Evolutionary conservation across 2,329 filamentous ascomycete genomes (phyloP).

Genomic region (Plenodomus biglobosus): DNA sequence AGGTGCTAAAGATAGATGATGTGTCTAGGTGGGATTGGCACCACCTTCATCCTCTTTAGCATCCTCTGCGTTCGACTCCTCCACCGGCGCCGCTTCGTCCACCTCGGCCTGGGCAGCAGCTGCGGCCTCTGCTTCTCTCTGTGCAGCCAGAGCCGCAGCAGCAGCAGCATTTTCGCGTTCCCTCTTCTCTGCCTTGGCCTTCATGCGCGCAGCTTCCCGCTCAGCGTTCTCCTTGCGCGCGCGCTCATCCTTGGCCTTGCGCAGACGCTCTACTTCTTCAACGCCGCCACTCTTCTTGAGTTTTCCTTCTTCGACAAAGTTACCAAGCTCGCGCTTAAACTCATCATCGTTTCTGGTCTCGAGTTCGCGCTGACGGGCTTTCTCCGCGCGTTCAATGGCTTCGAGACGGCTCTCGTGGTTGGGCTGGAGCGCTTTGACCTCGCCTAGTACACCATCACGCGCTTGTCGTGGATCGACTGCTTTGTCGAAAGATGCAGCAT

Average conservation of each 20-base stretch:
- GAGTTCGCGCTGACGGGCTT: constrained; percentile 84
- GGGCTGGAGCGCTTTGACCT: constrained; percentile 88
- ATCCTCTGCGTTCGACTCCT: constrained; percentile 25
- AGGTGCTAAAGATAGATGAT: constrained; percentile 16
- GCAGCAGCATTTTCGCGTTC: constrained; percentile 36
- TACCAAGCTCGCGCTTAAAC: constrained; percentile 80
- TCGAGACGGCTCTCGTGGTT: constrained; percentile 93
- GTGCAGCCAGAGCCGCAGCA: constrained; percentile 27
- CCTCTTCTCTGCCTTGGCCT: constrained; percentile 49
- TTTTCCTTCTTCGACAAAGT: constrained; percentile 85
- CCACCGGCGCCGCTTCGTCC: constrained; percentile 17
- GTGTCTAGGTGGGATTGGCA: constrained; percentile 36
- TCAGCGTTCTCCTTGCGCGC: constrained; percentile 75
- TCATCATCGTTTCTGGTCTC: constrained; percentile 72
- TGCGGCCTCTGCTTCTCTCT: constrained; percentile 16
- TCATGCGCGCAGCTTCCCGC: constrained; percentile 52
- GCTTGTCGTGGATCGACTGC: constrained; percentile 73
- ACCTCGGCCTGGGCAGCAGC: constrained; percentile 30
- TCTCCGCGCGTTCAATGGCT: constrained; percentile 96
- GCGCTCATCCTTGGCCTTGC: constrained; percentile 82
- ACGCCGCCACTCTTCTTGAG: constrained; percentile 95
- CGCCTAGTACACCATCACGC: constrained; percentile 87
- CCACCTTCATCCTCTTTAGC: constrained; percentile 42
- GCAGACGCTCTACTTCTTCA: constrained; percentile 85
- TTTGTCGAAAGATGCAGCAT: constrained; percentile 47